Evolutionary conservation across 2,329 filamentous ascomycete species (phyloP).

Genomic region (Talaromyces pinophilus): DNA sequence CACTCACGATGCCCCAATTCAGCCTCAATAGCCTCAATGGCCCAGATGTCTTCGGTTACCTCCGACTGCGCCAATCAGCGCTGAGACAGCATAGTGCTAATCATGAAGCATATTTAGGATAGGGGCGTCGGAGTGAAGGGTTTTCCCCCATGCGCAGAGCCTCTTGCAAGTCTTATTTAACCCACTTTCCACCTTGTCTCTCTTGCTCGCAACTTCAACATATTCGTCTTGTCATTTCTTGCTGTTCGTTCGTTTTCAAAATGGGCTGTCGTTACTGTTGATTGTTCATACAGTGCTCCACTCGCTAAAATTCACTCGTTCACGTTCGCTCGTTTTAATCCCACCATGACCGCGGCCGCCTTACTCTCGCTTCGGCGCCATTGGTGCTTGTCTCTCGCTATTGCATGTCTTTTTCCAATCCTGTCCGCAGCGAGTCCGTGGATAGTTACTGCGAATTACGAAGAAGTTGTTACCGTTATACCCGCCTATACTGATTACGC

Average conservation of each 20-base stretch:
- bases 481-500: conserved; percentile 25
- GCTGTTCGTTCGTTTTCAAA: background rate
- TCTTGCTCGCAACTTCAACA: background rate
- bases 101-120: background rate
- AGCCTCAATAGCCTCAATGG: conserved; percentile 12
- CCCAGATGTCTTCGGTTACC: background rate
- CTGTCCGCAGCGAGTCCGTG: conserved; percentile 30
- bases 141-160: background rate
- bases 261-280: background rate
- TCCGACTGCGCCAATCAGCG: conserved; percentile 14
- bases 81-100: background rate
- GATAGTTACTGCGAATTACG: conserved; percentile 34
- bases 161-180: conserved; percentile 1
- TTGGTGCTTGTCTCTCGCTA: conserved; percentile 28
- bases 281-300: background rate
- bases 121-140: conserved; percentile 1
- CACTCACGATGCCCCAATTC: conserved; percentile 9
- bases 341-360: conserved; percentile 23
- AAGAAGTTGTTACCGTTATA: conserved; percentile 25
- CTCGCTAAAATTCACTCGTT: conserved; percentile 1
- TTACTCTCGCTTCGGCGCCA: conserved; percentile 30
- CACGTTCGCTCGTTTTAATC: background rate
- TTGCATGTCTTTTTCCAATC: conserved; percentile 26
- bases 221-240: background rate
- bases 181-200: too few species aligned